Evolutionary conservation across 345 rosid genomes (phyloP).

Genomic region (Euphorbia tirucalli): DNA sequence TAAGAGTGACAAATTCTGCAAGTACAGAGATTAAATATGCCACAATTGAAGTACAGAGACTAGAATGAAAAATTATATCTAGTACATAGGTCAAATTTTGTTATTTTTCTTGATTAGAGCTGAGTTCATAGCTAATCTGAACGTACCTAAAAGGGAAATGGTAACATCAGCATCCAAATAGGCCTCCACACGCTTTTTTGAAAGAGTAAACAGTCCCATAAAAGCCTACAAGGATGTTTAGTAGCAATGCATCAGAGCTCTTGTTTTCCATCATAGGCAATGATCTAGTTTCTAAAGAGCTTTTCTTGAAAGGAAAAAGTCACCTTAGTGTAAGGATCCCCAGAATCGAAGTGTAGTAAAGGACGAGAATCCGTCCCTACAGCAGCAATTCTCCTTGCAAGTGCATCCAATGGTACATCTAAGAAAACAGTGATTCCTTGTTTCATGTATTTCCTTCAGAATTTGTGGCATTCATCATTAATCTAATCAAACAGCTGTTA

Average conservation of each 20-base stretch:
- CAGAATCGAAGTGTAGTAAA: slow-evolving; percentile 36
- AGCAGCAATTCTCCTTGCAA: slow-evolving; percentile 54
- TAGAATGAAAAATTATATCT: too few species aligned
- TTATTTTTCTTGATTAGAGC: too few species aligned
- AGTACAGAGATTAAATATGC: too few species aligned
- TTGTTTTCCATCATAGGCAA: too few species aligned
- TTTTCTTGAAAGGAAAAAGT: neutral
- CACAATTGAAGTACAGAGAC: too few species aligned
- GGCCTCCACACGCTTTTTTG: slow-evolving; percentile 33
- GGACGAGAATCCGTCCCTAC: slow-evolving; percentile 49
- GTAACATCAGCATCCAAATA: slow-evolving; percentile 43
- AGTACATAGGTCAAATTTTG: too few species aligned
- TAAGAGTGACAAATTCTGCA: too few species aligned
- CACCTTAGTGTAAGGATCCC: slow-evolving; percentile 36
- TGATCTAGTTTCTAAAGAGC: neutral
- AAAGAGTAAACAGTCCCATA: slow-evolving; percentile 33
- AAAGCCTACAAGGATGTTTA: slow-evolving; percentile 40
- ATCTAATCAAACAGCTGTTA: neutral
- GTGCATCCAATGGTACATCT: slow-evolving; percentile 46
- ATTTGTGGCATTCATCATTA: neutral
- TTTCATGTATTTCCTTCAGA: slow-evolving; percentile 38
- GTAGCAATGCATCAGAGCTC: too few species aligned
- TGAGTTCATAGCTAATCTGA: too few species aligned
- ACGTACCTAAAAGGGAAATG: slow-evolving; percentile 36
- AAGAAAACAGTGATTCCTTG: slow-evolving; percentile 39